Base-by-base conservation (phyloP, 75 land plant genomes). In the Sequoiadendron giganteum region DNA sequence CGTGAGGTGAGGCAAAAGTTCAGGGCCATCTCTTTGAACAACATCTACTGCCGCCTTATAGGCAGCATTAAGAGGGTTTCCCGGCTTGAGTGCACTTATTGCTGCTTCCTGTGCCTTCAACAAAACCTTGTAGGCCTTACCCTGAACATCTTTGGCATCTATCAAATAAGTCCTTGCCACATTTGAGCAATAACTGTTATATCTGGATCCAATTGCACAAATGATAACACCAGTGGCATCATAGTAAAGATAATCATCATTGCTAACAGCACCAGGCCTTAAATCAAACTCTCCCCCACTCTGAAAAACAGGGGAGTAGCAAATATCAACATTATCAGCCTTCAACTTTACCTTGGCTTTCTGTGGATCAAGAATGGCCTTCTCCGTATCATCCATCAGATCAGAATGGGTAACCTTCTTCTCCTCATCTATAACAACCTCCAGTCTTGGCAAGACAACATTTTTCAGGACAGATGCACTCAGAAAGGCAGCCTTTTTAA, bases 31-130 rank as follows among this genome's bases (percentile, higher is more conserved):
- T 32, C 55, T 88, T 88, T 96, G 92, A 32, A 97, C 94, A 16
- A 93, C 93, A 19, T 90, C 88, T n/a, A 90, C 83, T 1, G 97
- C 98, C 0, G 98, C 96, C 76, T 92, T 91, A 86, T 97, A 97
- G 5, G 87, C 99, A 73, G 90, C 87, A 56, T 89, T 91, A n/a
- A 92, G 80, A 43, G 89, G 90, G 78, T 92, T 94, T 13, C 97
- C 98, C 1, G 98, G 94, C 83, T 91, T 92, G 86, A 97, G 78
- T 6, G 95, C 94, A 90, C 43, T 87, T 11, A 97, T 94, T 1
- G 97, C 98, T 25, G 99, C 96, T 58, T 97, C 97, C 49, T 97
- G 99, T 32, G 99, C 98, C 88, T 94, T 94, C n/a, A 94, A 87
- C 52, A 98, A 93, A 48, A 93, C 93, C 86, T 91, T 96, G 91